These are phyloP conservation scores for Fusarium poae DNA, from an alignment of 2,329 filamentous ascomycete genomes.

Conservation along the genomic window DNA sequence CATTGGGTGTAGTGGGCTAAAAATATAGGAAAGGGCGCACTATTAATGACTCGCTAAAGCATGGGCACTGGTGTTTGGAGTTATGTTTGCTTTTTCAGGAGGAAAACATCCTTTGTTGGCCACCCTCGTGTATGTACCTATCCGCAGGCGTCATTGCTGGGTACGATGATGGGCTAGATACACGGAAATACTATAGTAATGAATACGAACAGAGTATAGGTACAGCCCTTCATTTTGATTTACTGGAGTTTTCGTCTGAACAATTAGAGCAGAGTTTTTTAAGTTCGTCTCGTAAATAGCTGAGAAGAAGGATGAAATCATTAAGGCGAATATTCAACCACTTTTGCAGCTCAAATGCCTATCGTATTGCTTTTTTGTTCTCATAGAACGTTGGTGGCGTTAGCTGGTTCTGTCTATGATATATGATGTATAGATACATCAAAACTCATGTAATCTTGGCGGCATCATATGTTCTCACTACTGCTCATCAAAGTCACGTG, in stretches of 20 bases:
- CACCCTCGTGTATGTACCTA: neutral
- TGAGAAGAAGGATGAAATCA: neutral
- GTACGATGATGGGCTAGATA: neutral
- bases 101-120: constrained; percentile 1
- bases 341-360: neutral
- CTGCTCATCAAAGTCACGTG: constrained; percentile 1
- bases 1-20: constrained; percentile 36
- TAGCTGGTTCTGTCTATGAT: neutral
- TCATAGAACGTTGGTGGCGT: constrained; percentile 20
- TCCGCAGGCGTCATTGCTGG: neutral
- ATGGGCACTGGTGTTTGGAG: constrained; percentile 34
- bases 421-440: neutral
- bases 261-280: neutral
- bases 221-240: neutral
- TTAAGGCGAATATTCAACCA: neutral
- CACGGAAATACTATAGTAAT: constrained; percentile 2
- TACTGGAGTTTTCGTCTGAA: neutral
- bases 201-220: neutral
- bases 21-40: neutral
- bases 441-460: too few species aligned
- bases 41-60: constrained; percentile 18
- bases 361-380: neutral
- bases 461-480: neutral
- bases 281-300: neutral
- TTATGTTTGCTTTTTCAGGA: constrained; percentile 15